Base-by-base conservation (phyloP, 805 yeast genomes). In the Debaryomyces maramus region DNA sequence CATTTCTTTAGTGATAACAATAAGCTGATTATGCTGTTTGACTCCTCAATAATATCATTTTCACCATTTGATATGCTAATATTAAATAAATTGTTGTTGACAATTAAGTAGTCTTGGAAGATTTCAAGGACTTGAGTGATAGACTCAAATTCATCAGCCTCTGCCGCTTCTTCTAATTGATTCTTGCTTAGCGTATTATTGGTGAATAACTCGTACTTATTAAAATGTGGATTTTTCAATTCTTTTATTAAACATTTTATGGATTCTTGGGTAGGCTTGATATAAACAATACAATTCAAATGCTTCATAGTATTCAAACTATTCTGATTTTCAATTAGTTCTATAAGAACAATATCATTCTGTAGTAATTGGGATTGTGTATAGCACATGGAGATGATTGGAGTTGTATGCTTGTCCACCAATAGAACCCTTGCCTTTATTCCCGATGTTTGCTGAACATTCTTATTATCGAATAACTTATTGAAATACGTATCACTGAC, bases 111-210 rank as follows among this genome's bases (percentile, higher is more conserved):
- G 61, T 93, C 97, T 51, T 83, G 86, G 57, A 88, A 93, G 28
- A 90, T 57, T 56, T 93, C 99, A 38, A 84, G 80, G 4, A 93
- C 88, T 43, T 77, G 77, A 4, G 73, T 66, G 7, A 93, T 85
- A 7, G 81, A 79, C 57, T 91, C 98, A 52, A 81, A 72, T 55
- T 87, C 93, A 60, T 93, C 99, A 3, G 87, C 77, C 60, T 88
- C 96, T 0, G 99, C 98, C 34, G 93, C 58, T 36, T 86, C 73
- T 58, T 93, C 99, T 50, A 93, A 61, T 47, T 87, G 85, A 18
- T 81, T 70, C 63, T 91, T 93, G 37, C 80, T 72, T 21, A 90
- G 74, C 11, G 80, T 69, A 58, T 89, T 89, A 57, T 80, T 85
- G 70, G 91, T 88, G 53, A 73, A 88, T 14, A 93, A 59, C 53